Conservation (phyloP, 306 rosid species). For the Casuarina cunninghamiana region DNA sequence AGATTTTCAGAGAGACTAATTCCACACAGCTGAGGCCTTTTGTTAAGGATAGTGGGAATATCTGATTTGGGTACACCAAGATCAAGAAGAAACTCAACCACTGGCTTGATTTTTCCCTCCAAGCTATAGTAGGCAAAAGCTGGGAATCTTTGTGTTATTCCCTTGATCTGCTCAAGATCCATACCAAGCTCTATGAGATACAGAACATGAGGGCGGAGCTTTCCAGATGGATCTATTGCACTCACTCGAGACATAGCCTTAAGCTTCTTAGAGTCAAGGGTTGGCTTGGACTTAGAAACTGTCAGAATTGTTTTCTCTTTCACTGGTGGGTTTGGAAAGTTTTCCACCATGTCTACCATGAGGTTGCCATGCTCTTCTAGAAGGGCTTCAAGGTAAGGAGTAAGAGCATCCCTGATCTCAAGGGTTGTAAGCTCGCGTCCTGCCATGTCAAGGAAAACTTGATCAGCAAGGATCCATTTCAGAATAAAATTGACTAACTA, state of each 20-base stretch:
- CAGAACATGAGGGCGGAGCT: conserved; percentile 69
- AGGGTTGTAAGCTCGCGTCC: conserved; percentile 94
- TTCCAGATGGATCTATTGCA: conserved; percentile 59
- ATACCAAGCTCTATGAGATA: conserved; percentile 84
- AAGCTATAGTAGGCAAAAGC: conserved; percentile 81
- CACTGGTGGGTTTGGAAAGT: conserved; percentile 67
- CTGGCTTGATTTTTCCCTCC: conserved; percentile 87
- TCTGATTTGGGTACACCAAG: conserved; percentile 77
- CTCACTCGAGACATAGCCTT: conserved; percentile 68
- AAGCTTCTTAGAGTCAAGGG: conserved; percentile 49
- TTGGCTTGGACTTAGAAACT: conserved; percentile 34
- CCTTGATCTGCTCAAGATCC: conserved; percentile 74
- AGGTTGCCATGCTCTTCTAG: conserved; percentile 61
- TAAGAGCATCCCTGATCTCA: conserved; percentile 84
- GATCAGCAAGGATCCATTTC: conserved; percentile 26
- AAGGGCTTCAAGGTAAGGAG: conserved; percentile 75
- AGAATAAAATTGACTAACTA: conserved; percentile 8
- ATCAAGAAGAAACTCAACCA: conserved; percentile 86
- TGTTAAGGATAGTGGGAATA: conserved; percentile 61
- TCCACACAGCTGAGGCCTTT: conserved; percentile 95
- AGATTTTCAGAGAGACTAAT: conserved; percentile 81
- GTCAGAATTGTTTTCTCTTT: conserved; percentile 46
- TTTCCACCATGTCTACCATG: conserved; percentile 65
- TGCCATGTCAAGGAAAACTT: conserved; percentile 34
- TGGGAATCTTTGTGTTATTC: conserved; percentile 59